Evolutionary conservation across 108 stramenopile species (phyloP).

Genomic region (Nannochloropsis granulata): DNA sequence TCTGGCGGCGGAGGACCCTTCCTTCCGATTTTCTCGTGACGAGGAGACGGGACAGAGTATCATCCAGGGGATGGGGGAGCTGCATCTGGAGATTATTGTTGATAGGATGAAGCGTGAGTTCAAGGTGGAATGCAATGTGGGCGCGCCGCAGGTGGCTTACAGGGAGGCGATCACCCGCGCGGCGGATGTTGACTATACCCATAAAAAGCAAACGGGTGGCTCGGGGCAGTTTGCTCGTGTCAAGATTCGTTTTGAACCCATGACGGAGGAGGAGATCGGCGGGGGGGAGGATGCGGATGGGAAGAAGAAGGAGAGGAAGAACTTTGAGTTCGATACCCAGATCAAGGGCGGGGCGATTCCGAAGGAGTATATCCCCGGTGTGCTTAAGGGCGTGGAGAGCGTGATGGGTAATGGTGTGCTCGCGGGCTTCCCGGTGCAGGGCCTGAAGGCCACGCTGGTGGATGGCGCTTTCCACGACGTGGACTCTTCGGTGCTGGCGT

Average conservation of each 20-base stretch:
- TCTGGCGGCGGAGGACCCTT: slow-evolving; percentile 36
- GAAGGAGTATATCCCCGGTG: slow-evolving; percentile 96
- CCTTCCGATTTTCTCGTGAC: slow-evolving; percentile 45
- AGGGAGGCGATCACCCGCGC: slow-evolving; percentile 83
- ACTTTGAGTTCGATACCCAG: slow-evolving; percentile 81
- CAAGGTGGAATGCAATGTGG: slow-evolving; percentile 61
- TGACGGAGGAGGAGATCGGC: slow-evolving; percentile 57
- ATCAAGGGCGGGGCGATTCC: slow-evolving; percentile 94
- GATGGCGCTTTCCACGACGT: slow-evolving; percentile 40
- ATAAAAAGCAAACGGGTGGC: slow-evolving; percentile 98
- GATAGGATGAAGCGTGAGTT: slow-evolving; percentile 98
- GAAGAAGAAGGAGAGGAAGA: slow-evolving; percentile 43
- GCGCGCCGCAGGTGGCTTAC: slow-evolving; percentile 66
- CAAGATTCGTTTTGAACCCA: slow-evolving; percentile 84
- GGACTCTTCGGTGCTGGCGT: slow-evolving; percentile 37
- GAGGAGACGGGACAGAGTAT: slow-evolving; percentile 94
- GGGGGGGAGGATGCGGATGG: slow-evolving; percentile 24
- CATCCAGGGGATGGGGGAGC: slow-evolving; percentile 99
- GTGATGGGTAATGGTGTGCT: slow-evolving; percentile 76
- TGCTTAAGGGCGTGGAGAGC: slow-evolving; percentile 76
- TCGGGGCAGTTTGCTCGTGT: slow-evolving; percentile 91
- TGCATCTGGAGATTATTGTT: slow-evolving; percentile 98
- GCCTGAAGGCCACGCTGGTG: slow-evolving; percentile 56
- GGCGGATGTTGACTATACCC: slow-evolving; percentile 89
- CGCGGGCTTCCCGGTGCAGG: slow-evolving; percentile 87